phyloP scores from a whole-genome alignment of 441 rosid genomes.

The Mallotus japonicus region DNA sequence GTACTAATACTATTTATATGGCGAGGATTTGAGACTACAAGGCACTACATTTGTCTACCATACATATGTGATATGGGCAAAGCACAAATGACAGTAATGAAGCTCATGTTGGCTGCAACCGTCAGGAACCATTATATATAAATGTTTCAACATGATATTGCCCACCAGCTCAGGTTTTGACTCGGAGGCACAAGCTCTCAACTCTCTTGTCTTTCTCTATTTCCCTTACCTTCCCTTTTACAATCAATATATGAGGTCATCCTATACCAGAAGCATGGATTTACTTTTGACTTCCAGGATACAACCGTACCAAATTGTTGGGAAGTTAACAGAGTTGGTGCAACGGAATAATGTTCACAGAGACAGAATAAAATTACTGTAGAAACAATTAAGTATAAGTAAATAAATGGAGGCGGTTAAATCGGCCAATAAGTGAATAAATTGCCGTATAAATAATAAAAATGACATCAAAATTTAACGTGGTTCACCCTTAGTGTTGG shows the following conservation, averaged over 20 bases:
- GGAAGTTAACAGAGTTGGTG: no score
- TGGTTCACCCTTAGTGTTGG: no score
- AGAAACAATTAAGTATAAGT: no score
- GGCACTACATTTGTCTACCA: no score
- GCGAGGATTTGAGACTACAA: no score
- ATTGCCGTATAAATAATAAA: no score
- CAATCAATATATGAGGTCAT: slow-evolving; percentile 25
- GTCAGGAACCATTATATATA: slow-evolving; percentile 11
- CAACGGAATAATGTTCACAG: no score
- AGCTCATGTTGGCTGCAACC: slow-evolving; percentile 22
- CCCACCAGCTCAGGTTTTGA: slow-evolving; percentile 25
- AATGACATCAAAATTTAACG: no score
- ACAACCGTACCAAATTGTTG: slow-evolving; percentile 19
- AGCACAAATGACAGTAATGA: slow-evolving; percentile 19
- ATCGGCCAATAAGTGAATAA: no score
- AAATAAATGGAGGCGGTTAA: no score
- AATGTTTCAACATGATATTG: slow-evolving; percentile 25
- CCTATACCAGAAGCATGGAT: slow-evolving; percentile 16
- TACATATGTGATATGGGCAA: neutral
- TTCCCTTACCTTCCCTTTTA: slow-evolving; percentile 23
- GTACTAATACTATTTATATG: no score
- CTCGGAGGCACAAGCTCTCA: slow-evolving; percentile 21
- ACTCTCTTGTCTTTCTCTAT: slow-evolving; percentile 19
- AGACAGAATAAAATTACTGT: no score
- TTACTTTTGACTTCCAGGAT: slow-evolving; percentile 5